Percentiles rank a stretch among this genome's conserved stretches.
Evolutionary conservation across 257 asterid genomes (phyloP).

Genomic region (Coffea eugenioides): DNA sequence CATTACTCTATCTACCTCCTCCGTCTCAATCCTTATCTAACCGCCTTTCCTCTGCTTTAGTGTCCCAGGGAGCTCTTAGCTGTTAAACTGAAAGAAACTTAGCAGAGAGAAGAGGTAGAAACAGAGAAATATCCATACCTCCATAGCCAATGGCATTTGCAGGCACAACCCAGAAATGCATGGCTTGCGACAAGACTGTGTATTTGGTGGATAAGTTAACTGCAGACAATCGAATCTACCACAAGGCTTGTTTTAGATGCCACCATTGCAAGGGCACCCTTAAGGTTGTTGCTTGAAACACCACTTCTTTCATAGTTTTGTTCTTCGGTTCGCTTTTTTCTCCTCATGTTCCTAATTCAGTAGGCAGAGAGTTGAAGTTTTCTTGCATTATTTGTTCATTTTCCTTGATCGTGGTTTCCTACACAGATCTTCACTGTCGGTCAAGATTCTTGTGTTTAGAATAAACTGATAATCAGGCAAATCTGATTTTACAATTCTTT

Average conservation of each 20-base stretch:
- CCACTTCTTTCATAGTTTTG: background rate
- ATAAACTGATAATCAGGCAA: background rate
- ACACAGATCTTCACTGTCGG: background rate
- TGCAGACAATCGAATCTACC: constrained; percentile 85
- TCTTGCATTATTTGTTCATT: background rate
- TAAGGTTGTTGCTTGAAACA: constrained; percentile 38
- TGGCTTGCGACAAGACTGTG: constrained; percentile 92
- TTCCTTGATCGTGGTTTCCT: background rate
- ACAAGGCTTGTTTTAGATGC: constrained; percentile 95
- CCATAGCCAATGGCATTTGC: constrained; percentile 73
- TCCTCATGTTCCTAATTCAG: background rate
- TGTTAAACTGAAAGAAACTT: constrained; percentile 1
- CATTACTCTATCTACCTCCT: constrained; percentile 14
- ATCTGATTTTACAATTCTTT: background rate
- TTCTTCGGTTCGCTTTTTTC: background rate
- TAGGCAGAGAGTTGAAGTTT: background rate
- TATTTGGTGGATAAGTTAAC: constrained; percentile 87
- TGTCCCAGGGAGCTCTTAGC: constrained; percentile 7
- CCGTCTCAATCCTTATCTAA: constrained; percentile 31
- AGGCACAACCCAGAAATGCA: constrained; percentile 97
- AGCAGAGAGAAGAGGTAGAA: constrained; percentile 2
- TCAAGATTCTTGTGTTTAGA: background rate
- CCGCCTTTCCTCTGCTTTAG: constrained; percentile 11
- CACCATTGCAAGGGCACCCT: constrained; percentile 97
- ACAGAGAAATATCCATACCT: constrained; percentile 2